Evolutionary conservation across 192 early-diverging fungal genomes (phyloP).

Genomic region (Rhizophlyctis rosea): DNA sequence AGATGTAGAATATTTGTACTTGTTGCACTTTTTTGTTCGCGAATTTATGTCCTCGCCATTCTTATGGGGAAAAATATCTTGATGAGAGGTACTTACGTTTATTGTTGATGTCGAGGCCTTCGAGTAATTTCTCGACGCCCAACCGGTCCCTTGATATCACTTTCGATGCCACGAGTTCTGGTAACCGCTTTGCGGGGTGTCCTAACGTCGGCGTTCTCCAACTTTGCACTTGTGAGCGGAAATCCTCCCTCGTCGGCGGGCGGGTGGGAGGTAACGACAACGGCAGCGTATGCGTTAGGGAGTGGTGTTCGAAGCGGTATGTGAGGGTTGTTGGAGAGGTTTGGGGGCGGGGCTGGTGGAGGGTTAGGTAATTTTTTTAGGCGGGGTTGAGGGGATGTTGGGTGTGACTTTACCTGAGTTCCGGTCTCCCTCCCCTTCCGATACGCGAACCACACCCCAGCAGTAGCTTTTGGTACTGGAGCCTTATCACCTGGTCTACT

Average conservation of each 20-base stretch:
- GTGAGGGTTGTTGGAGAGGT: slow-evolving; percentile 7
- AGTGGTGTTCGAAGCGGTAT: slow-evolving; percentile 37
- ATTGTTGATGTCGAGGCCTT: neutral
- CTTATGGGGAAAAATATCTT: neutral
- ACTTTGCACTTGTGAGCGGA: neutral
- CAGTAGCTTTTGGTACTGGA: slow-evolving; percentile 37
- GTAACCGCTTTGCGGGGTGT: slow-evolving; percentile 18
- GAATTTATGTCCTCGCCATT: neutral
- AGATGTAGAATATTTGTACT: neutral
- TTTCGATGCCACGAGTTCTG: slow-evolving; percentile 31
- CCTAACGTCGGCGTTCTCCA: neutral
- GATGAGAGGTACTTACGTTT: neutral
- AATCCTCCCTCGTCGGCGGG: neutral
- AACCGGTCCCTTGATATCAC: slow-evolving; percentile 19
- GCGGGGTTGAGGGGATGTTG: slow-evolving; percentile 1
- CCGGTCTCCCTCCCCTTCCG: neutral
- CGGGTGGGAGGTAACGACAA: neutral
- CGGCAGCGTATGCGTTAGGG: slow-evolving; percentile 22
- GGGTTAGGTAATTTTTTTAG: slow-evolving; percentile 3
- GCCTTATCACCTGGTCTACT: slow-evolving; percentile 26
- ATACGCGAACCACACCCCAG: slow-evolving; percentile 38
- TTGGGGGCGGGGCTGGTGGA: neutral
- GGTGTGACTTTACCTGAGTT: slow-evolving; percentile 1
- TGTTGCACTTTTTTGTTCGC: neutral
- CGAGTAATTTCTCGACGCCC: slow-evolving; percentile 10